A percentile compares a stretch with the other conserved stretches of the same genome.
phyloP scores from a whole-genome alignment of 768 basidiomycete species.

The Cystoderma amianthinum region DNA sequence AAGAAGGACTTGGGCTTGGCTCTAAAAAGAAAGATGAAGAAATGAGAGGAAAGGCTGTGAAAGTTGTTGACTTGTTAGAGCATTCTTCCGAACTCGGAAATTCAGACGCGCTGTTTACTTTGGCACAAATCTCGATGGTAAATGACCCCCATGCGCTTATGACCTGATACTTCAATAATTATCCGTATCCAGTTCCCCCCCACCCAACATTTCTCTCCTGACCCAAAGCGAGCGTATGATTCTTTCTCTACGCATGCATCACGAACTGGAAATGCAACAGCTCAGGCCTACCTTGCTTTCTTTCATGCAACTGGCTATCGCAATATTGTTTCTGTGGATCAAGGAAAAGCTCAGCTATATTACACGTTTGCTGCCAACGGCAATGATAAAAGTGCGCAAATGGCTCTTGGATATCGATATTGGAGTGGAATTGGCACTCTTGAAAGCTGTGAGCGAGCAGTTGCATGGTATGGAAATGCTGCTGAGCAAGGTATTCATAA shows the following conservation, averaged over 20 bases:
- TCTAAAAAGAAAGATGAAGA: constrained; percentile 61
- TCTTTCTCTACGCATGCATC: constrained; percentile 58
- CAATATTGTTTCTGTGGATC: constrained; percentile 52
- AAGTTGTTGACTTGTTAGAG: constrained; percentile 73
- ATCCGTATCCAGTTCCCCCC: constrained; percentile 55
- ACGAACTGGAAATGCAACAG: constrained; percentile 74
- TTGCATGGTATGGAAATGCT: constrained; percentile 86
- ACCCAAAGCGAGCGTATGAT: constrained; percentile 58
- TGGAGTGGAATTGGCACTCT: constrained; percentile 93
- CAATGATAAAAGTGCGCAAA: constrained; percentile 81
- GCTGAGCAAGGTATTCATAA: constrained; percentile 66
- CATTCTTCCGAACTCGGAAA: constrained; percentile 79
- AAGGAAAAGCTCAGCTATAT: constrained; percentile 82
- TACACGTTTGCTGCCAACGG: constrained; percentile 93
- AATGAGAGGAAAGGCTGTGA: constrained; percentile 62
- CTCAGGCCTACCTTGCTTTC: constrained; percentile 83
- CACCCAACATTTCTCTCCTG: constrained; percentile 52
- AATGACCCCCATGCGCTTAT: constrained; percentile 19
- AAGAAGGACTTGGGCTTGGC: constrained; percentile 28
- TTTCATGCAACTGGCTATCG: constrained; percentile 85
- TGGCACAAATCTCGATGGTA: constrained; percentile 65
- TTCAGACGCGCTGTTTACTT: constrained; percentile 61
- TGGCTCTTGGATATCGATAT: constrained; percentile 89
- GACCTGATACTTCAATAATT: background rate
- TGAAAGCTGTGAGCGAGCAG: constrained; percentile 78